These are phyloP conservation scores for Ailanthus altissimus DNA, from an alignment of 345 rosid genomes.

Conservation along the genomic window DNA sequence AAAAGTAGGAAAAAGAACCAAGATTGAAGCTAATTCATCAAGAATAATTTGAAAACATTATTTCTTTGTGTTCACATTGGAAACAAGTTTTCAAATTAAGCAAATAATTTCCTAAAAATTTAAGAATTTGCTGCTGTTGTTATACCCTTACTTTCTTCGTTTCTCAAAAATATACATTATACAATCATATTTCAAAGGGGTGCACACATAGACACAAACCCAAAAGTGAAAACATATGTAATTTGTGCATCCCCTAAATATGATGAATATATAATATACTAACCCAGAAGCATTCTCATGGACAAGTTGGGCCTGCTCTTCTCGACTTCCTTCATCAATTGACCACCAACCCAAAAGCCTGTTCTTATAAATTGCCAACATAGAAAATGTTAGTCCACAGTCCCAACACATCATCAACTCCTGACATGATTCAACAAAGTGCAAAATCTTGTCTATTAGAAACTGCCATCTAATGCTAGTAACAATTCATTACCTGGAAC, in stretches of 20 bases:
- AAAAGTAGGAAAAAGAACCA: not conserved
- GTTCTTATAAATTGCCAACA: slow-evolving; percentile 29
- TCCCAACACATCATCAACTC: slow-evolving; percentile 9
- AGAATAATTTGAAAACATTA: not conserved
- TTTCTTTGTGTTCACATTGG: not conserved
- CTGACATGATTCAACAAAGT: not conserved
- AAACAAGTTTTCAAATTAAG: not conserved
- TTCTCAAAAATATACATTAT: not conserved
- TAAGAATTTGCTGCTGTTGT: not conserved
- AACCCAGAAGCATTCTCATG: slow-evolving; percentile 72
- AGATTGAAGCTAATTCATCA: slow-evolving; percentile 1
- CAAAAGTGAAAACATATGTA: not conserved
- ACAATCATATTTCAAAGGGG: not conserved
- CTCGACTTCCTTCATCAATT: slow-evolving; percentile 90
- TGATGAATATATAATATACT: slow-evolving; percentile 28
- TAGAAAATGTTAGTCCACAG: slow-evolving; percentile 10
- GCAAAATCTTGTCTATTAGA: slow-evolving; percentile 3
- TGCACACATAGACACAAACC: not conserved
- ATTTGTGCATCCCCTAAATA: slow-evolving; percentile 1
- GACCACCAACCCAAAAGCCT: slow-evolving; percentile 99
- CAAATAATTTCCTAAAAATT: not conserved
- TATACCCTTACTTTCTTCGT: not conserved
- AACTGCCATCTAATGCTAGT: slow-evolving; percentile 7
- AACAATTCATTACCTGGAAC: slow-evolving; percentile 68
- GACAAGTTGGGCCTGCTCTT: slow-evolving; percentile 89